Conservation (phyloP, 306 rosid species). For the Neltuma alba region DNA sequence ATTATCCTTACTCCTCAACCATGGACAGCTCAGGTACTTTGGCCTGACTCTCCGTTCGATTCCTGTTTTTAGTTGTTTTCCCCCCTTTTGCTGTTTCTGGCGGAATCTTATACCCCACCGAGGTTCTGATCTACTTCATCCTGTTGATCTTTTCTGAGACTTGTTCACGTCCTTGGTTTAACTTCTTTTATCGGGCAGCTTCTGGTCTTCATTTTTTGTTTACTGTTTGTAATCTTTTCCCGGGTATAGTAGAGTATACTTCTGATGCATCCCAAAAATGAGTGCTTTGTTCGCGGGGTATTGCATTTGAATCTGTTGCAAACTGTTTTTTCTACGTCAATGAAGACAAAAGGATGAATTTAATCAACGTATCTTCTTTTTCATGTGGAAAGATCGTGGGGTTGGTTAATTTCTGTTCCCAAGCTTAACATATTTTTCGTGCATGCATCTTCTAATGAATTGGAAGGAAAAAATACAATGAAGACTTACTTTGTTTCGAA, state of each 20-base stretch:
- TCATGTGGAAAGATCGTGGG: background rate
- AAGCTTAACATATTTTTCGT: background rate
- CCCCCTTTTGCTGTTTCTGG: background rate
- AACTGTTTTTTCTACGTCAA: background rate
- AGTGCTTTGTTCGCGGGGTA: background rate
- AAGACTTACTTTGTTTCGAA: background rate
- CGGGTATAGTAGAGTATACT: background rate
- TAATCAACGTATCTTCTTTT: background rate
- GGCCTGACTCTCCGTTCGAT: background rate
- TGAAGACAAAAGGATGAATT: conserved; percentile 2
- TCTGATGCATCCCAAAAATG: conserved; percentile 1
- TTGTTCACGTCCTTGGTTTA: conserved; percentile 4
- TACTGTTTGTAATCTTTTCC: background rate
- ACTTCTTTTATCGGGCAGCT: conserved; percentile 12
- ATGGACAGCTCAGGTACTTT: conserved; percentile 37
- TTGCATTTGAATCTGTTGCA: background rate
- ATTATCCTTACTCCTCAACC: background rate
- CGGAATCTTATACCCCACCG: conserved; percentile 40
- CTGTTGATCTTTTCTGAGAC: conserved; percentile 17
- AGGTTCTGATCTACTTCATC: conserved; percentile 45
- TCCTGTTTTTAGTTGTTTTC: background rate
- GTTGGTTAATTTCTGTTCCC: conserved; percentile 10
- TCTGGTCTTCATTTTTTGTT: conserved; percentile 29
- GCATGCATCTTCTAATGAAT: conserved; percentile 1
- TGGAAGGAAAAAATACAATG: conserved; percentile 5